A percentile compares a stretch with the other conserved stretches of the same genome.
phyloP scores from a whole-genome alignment of 768 basidiomycete genomes.

The Stropharia rugosoannulata region DNA sequence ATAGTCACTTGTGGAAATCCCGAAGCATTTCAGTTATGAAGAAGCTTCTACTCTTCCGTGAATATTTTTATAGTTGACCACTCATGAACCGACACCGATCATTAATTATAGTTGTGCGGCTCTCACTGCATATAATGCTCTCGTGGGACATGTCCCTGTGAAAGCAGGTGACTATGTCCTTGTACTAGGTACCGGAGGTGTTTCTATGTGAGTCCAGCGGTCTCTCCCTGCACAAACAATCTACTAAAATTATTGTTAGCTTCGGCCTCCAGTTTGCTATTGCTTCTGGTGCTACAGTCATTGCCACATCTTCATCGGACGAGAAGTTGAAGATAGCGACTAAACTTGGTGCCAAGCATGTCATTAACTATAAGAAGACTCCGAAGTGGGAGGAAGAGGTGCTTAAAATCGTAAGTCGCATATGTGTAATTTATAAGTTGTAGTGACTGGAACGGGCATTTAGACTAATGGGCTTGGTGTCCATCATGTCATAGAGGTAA shows the following conservation, averaged over 20 bases:
- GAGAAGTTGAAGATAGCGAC: slow-evolving; percentile 54
- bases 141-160: slow-evolving; percentile 46
- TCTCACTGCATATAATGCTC: slow-evolving; percentile 63
- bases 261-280: slow-evolving; percentile 63
- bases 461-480: slow-evolving; percentile 39
- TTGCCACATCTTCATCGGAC: slow-evolving; percentile 67
- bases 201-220: slow-evolving; percentile 41
- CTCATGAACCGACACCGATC: not conserved
- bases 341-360: slow-evolving; percentile 50
- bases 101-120: slow-evolving; percentile 45
- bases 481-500: slow-evolving; percentile 39
- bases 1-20: slow-evolving; percentile 52
- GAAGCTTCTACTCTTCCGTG: slow-evolving; percentile 67
- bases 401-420: slow-evolving; percentile 33
- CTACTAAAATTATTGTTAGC: slow-evolving; percentile 21
- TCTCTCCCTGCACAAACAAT: not conserved
- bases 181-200: slow-evolving; percentile 58
- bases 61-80: slow-evolving; percentile 7
- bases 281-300: slow-evolving; percentile 61
- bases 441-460: not conserved
- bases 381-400: slow-evolving; percentile 61
- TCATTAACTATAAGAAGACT: slow-evolving; percentile 62
- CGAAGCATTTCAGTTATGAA: slow-evolving; percentile 57
- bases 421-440: not conserved
- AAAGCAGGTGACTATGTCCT: slow-evolving; percentile 62